Percentiles rank a stretch among this genome's conserved stretches.
Conservation (phyloP, 208 protist genomes). For the Phytomonas francai region DNA sequence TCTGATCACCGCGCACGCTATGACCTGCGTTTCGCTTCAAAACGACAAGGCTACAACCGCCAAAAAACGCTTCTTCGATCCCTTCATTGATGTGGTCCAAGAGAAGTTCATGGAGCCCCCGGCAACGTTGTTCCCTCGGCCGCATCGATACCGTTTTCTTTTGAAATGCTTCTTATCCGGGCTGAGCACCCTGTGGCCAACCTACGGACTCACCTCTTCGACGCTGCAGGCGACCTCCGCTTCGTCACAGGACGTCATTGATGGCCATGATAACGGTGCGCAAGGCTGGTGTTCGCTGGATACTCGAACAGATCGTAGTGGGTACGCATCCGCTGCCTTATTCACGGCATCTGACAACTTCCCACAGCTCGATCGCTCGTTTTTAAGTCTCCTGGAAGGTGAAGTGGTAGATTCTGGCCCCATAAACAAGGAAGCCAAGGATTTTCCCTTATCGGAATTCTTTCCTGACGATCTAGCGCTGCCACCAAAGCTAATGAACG, state of each 20-base stretch:
- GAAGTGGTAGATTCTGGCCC: neutral
- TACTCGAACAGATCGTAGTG: neutral
- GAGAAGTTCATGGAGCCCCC: constrained; percentile 67
- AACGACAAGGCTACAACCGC: constrained; percentile 20
- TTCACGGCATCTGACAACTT: neutral
- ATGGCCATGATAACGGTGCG: neutral
- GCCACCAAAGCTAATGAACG: neutral
- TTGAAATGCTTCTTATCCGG: constrained; percentile 58
- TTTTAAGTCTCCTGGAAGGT: neutral
- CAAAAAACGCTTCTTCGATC: constrained; percentile 20
- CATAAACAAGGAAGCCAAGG: neutral
- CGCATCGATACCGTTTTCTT: constrained; percentile 38
- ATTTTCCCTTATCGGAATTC: neutral
- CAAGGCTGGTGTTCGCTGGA: neutral
- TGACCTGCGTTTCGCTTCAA: constrained; percentile 46
- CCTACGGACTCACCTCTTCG: constrained; percentile 14
- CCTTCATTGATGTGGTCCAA: constrained; percentile 47
- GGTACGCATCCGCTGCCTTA: neutral
- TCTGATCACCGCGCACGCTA: constrained; percentile 46
- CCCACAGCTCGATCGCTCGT: neutral
- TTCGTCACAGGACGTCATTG: neutral
- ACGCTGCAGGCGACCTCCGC: neutral
- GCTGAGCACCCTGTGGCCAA: constrained; percentile 32
- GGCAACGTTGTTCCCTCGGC: neutral
- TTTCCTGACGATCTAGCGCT: neutral